Percentiles rank a stretch among this genome's conserved stretches.
These are phyloP conservation scores for Chaetomium strumarium DNA, from an alignment of 2,329 filamentous ascomycete species.

Conservation along the genomic window DNA sequence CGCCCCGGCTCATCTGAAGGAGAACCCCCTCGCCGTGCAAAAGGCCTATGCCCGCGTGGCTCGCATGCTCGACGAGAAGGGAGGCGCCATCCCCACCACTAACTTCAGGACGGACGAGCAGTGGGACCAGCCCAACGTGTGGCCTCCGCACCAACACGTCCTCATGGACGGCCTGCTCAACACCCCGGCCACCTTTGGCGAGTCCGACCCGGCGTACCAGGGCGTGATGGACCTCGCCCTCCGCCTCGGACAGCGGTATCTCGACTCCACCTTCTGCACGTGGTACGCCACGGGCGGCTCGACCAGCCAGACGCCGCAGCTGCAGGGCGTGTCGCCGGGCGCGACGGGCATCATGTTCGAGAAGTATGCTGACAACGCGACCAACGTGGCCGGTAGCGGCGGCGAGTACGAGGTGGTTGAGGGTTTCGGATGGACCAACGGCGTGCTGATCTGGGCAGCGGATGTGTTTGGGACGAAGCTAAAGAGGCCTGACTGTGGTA, in stretches of 20 bases:
- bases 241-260: conserved; percentile 56
- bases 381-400: conserved; percentile 56
- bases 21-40: conserved; percentile 53
- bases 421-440: conserved; percentile 67
- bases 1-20: conserved; percentile 49
- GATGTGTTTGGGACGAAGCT: conserved; percentile 55
- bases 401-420: conserved; percentile 66
- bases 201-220: conserved; percentile 47
- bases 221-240: conserved; percentile 52
- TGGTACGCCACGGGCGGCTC: conserved; percentile 63
- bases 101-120: conserved; percentile 58
- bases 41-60: conserved; percentile 49
- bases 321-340: conserved; percentile 39
- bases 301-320: conserved; percentile 46
- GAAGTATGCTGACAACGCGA: conserved; percentile 58
- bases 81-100: conserved; percentile 56
- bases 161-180: conserved; percentile 57
- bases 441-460: conserved; percentile 60
- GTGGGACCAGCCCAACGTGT: conserved; percentile 66
- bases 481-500: conserved; percentile 49
- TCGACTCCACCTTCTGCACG: conserved; percentile 64
- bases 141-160: conserved; percentile 61
- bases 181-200: conserved; percentile 50
- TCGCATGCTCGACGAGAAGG: conserved; percentile 44
- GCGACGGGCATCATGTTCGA: conserved; percentile 61